Percentiles rank a stretch among this genome's conserved stretches.
Evolutionary conservation across 306 rosid species (phyloP).

Genomic region (Gillenia trifoliata): DNA sequence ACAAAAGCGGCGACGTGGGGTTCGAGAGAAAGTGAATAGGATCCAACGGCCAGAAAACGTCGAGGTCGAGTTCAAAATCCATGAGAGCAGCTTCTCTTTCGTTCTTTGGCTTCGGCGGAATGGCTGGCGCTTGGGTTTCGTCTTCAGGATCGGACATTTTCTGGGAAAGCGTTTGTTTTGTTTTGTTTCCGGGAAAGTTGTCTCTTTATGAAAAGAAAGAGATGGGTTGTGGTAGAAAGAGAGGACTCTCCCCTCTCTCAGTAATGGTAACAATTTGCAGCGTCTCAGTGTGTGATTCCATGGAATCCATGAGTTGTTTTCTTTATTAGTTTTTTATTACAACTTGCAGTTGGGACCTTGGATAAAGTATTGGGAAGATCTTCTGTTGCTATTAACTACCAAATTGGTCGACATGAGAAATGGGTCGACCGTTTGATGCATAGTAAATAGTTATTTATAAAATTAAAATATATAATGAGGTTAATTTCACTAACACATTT

Average conservation of each 20-base stretch:
- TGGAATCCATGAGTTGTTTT: conserved; percentile 17
- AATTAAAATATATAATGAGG: too few relatives aligned
- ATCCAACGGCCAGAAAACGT: conserved; percentile 65
- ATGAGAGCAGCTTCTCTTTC: conserved; percentile 26
- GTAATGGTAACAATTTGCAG: neutral
- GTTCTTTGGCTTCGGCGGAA: conserved; percentile 34
- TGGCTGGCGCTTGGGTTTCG: conserved; percentile 22
- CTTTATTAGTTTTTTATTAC: neutral
- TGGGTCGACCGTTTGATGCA: too few relatives aligned
- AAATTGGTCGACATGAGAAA: neutral
- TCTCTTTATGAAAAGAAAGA: neutral
- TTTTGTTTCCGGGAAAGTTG: conserved; percentile 2
- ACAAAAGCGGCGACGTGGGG: conserved; percentile 55
- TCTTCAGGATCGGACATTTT: conserved; percentile 62
- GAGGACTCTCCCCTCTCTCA: too few relatives aligned
- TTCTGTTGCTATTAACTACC: neutral
- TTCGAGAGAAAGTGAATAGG: conserved; percentile 50
- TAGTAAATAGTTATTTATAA: too few relatives aligned
- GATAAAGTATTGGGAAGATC: conserved; percentile 13
- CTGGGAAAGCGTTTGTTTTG: neutral
- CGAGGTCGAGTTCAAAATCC: conserved; percentile 81
- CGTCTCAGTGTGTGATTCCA: conserved; percentile 1
- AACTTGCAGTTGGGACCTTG: neutral
- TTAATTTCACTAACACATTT: too few relatives aligned
- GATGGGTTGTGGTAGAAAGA: neutral